Conservation (phyloP, 2,329 filamentous ascomycete genomes). For the Diaporthe sp. region DNA sequence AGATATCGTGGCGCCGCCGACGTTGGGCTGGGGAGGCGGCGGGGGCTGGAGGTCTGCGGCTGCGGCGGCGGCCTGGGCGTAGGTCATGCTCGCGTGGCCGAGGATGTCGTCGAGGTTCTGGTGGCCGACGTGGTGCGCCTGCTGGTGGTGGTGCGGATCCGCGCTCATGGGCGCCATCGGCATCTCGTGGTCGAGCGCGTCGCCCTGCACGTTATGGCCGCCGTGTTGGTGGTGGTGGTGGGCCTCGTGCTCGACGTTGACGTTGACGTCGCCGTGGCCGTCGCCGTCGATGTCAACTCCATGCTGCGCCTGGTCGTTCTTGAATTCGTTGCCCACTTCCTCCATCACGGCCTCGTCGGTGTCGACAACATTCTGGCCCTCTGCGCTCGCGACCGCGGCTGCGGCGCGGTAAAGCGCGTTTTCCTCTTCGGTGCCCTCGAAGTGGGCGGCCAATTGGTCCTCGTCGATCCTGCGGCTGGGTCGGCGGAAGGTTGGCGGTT, state of each 20-base stretch:
- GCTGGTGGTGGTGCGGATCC: conserved; percentile 31
- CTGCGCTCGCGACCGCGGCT: conserved; percentile 8
- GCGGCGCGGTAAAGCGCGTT: conserved; percentile 27
- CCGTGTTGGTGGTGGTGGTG: conserved; percentile 15
- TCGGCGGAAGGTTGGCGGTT: conserved; percentile 26
- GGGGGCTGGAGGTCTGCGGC: conserved; percentile 33
- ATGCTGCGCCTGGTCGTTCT: not conserved
- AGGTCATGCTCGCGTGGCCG: conserved; percentile 26
- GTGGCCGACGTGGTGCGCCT: conserved; percentile 19
- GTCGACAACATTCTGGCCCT: not conserved
- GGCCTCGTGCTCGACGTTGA: conserved; percentile 7
- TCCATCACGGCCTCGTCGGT: conserved; percentile 30
- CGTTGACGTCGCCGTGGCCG: conserved; percentile 22
- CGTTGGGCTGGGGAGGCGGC: conserved; percentile 27
- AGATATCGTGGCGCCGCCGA: conserved; percentile 30
- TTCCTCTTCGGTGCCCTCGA: conserved; percentile 26
- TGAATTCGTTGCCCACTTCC: conserved; percentile 10
- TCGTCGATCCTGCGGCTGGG: conserved; percentile 33
- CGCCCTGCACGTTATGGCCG: conserved; percentile 20
- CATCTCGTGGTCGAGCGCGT: conserved; percentile 34
- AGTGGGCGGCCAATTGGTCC: conserved; percentile 33
- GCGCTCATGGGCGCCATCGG: conserved; percentile 35
- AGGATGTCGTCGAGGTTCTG: conserved; percentile 32
- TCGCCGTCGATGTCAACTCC: conserved; percentile 18
- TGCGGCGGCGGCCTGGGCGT: conserved; percentile 29